Percentiles rank a stretch among this genome's conserved stretches.
Conservation (phyloP, 2,329 filamentous ascomycete species). For the Epichloe baconii region DNA sequence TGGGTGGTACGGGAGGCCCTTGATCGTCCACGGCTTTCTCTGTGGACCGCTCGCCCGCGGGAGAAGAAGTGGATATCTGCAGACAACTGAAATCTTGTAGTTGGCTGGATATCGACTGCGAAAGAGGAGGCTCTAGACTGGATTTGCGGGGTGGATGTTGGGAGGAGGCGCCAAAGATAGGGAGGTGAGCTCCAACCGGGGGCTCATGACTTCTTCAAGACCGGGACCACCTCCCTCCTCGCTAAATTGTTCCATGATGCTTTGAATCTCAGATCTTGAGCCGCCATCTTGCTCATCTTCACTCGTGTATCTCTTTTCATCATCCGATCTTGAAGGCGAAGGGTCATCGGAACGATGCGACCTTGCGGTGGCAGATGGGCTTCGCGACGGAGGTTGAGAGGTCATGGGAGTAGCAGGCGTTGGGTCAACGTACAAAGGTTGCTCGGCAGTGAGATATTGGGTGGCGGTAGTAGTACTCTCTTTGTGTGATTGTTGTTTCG, state of each 20-base stretch:
- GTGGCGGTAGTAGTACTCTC: constrained; percentile 18
- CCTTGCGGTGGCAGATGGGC: constrained; percentile 41
- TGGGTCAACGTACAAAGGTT: constrained; percentile 40
- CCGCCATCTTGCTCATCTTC: constrained; percentile 55
- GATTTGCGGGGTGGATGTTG: constrained; percentile 74
- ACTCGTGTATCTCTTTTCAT: constrained; percentile 42
- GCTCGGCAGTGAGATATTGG: constrained; percentile 35
- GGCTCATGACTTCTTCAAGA: constrained; percentile 83
- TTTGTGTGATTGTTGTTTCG: constrained; percentile 21
- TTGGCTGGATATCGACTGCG: constrained; percentile 35
- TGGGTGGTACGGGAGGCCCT: constrained; percentile 45
- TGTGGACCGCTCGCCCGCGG: constrained; percentile 23
- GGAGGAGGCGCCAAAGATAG: constrained; percentile 52
- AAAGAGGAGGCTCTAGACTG: constrained; percentile 63
- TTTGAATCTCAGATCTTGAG: constrained; percentile 80
- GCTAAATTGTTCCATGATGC: constrained; percentile 93
- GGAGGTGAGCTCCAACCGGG: constrained; percentile 73
- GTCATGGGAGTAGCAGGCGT: constrained; percentile 42
- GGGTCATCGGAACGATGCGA: constrained; percentile 28
- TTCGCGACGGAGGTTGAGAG: constrained; percentile 45
- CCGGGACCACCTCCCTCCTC: constrained; percentile 58
- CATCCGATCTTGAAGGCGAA: constrained; percentile 46
- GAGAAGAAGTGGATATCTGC: constrained; percentile 26
- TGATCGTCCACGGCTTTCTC: constrained; percentile 30
- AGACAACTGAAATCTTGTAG: constrained; percentile 34